Evolutionary conservation across 257 asterid genomes (phyloP).

Genomic region (Solanum clarkiae): DNA sequence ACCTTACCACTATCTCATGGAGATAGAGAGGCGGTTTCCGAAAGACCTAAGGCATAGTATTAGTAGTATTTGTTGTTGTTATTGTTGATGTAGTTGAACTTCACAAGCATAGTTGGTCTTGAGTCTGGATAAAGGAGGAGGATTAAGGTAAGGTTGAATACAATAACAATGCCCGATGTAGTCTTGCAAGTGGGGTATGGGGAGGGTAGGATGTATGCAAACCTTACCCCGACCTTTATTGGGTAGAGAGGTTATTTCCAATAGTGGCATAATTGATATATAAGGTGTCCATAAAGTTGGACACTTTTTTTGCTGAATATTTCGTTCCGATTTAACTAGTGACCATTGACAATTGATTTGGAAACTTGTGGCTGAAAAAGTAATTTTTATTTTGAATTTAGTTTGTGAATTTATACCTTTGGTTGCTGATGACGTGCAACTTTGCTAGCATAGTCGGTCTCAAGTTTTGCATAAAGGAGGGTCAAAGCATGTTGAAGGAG

Average conservation of each 20-base stretch:
- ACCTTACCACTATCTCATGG: no score
- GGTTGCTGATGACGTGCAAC: background rate
- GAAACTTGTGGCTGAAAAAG: background rate
- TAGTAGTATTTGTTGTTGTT: background rate
- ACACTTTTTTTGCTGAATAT: background rate
- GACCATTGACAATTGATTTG: background rate
- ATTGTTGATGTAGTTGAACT: background rate
- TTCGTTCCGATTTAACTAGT: background rate
- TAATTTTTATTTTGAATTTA: background rate
- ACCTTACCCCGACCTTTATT: background rate
- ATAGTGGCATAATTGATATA: background rate
- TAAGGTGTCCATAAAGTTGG: background rate
- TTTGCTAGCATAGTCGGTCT: background rate
- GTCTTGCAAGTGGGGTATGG: background rate
- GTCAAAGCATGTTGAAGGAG: background rate
- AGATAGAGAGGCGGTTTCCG: no score
- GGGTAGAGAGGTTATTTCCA: background rate
- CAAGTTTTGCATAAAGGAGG: background rate
- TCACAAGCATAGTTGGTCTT: background rate
- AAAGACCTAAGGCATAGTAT: background rate
- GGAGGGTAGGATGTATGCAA: background rate
- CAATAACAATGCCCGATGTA: background rate
- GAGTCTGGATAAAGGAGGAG: background rate
- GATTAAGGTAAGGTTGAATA: background rate
- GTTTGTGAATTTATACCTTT: background rate